Evolutionary conservation across 139 green algal genomes (phyloP), one percentile per base, ranked within the genome.

Genomic region (Tetradesmus obliquus): DNA sequence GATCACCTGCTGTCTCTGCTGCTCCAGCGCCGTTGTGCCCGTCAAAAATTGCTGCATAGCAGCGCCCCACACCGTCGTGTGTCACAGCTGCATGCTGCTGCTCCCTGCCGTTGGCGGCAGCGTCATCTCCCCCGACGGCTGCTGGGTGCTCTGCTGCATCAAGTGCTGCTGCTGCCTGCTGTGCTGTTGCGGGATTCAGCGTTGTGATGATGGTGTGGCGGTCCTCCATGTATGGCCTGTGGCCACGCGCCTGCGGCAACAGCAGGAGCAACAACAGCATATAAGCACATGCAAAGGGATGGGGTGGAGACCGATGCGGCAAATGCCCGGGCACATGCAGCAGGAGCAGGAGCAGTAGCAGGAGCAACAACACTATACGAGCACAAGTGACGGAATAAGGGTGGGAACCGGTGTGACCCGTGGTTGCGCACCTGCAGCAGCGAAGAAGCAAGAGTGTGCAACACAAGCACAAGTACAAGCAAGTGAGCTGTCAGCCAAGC

Each of bases 1-100:
- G 32, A 2, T 76, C 79, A 20, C 92, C 93, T 15, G 93, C 95
- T 24, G 95, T 91, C 55, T 97, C 95, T 3, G 96, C 96, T 0
- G 96, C 92, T 4, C 91, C 84, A 1, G 92, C 92, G 19, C 96
- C 96, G 71, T 98, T 98, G 95, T 98, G 96, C 0, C 95, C 95
- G 83, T 98, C 96, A 90, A 95, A 98, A 19, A 98, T 93, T 7
- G 85, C 95, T 0, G 94, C 96, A 90, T 96, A 97, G 80, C 92
- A 91, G 72, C 94, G 91, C 53, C 66, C 85, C 71, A 95, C 92
- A 1, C 95, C 96, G 66, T 97, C 95, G 51, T 81, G 71, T 10
- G 32, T 17, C 12, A 87, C 54, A 20, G 8, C 19, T 71, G 60
- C 7, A 10, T n/a, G 58, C 60, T n/a, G 32, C 66, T n/a, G 54